phyloP scores from a whole-genome alignment of 352 stramenopile species.

The Phytophthora pistaciae region DNA sequence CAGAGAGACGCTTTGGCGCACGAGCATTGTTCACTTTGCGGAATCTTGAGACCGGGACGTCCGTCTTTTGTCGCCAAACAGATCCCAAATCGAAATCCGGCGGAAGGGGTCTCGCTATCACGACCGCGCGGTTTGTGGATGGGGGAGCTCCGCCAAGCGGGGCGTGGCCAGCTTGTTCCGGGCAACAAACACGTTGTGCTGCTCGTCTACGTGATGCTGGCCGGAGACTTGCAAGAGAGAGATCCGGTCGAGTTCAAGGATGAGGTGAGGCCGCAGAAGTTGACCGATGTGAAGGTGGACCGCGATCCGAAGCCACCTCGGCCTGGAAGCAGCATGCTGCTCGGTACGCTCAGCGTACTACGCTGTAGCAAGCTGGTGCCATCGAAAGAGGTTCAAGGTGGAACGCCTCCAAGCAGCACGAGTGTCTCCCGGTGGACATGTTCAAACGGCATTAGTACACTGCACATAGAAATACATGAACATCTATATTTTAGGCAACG shows the following conservation, averaged over 20 bases:
- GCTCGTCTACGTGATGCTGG: constrained; percentile 13
- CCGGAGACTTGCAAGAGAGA: constrained; percentile 14
- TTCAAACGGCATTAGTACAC: constrained; percentile 16
- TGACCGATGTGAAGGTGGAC: constrained; percentile 20
- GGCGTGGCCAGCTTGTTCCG: constrained; percentile 10
- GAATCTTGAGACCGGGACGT: constrained; percentile 38
- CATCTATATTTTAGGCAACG: no score
- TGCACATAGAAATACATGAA: constrained; percentile 24
- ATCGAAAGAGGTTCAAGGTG: neutral
- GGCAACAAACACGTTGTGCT: constrained; percentile 3
- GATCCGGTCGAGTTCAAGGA: constrained; percentile 33
- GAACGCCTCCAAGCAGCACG: constrained; percentile 27
- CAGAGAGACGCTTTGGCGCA: constrained; percentile 30
- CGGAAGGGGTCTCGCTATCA: constrained; percentile 19
- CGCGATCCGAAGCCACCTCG: constrained; percentile 20
- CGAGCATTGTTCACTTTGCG: constrained; percentile 22
- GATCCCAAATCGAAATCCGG: constrained; percentile 39
- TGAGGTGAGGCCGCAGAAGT: constrained; percentile 30
- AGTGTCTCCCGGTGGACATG: constrained; percentile 10
- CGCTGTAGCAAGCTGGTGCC: neutral
- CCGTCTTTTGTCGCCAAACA: constrained; percentile 42
- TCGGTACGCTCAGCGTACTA: neutral
- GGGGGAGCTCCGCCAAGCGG: constrained; percentile 12
- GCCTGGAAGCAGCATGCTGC: neutral
- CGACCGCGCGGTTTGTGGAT: constrained; percentile 31